Conservation (phyloP, 148 eudicot species). For the Nepenthes gracilis region DNA sequence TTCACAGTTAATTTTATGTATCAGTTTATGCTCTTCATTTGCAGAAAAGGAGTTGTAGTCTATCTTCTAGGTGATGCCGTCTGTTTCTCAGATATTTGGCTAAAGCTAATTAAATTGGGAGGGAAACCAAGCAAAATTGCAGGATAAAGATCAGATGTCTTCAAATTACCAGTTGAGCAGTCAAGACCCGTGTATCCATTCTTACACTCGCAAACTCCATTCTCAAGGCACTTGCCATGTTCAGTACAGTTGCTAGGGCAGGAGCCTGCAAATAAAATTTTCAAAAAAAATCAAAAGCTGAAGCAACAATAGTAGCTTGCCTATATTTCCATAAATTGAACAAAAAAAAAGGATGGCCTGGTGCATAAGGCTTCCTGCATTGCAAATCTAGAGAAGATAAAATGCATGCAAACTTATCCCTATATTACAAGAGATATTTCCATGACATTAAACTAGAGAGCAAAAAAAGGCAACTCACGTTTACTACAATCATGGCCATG, state of each 20-base stretch:
- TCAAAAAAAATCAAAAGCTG: conserved; percentile 1
- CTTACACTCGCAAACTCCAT: conserved; percentile 68
- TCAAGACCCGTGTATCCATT: conserved; percentile 81
- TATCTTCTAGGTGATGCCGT: too few relatives aligned
- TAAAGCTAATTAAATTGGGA: not conserved
- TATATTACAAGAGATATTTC: not conserved
- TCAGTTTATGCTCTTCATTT: too few relatives aligned
- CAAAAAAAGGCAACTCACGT: conserved; percentile 34
- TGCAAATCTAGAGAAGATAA: too few relatives aligned
- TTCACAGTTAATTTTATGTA: too few relatives aligned
- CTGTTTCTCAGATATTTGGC: too few relatives aligned
- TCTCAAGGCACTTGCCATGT: conserved; percentile 64
- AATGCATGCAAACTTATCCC: not conserved
- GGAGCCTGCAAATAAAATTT: conserved; percentile 36
- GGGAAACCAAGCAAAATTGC: not conserved
- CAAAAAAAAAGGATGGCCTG: not conserved
- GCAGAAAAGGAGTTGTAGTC: too few relatives aligned
- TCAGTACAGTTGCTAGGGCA: conserved; percentile 76
- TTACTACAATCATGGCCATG: conserved; percentile 77
- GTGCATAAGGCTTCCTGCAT: too few relatives aligned
- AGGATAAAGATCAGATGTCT: not conserved
- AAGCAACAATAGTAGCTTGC: not conserved
- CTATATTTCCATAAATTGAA: not conserved
- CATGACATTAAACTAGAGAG: not conserved
- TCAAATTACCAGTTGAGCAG: conserved; percentile 77